These are phyloP conservation scores for Cladosporium sp. DNA, from an alignment of 2,329 filamentous ascomycete species.

Conservation along the genomic window DNA sequence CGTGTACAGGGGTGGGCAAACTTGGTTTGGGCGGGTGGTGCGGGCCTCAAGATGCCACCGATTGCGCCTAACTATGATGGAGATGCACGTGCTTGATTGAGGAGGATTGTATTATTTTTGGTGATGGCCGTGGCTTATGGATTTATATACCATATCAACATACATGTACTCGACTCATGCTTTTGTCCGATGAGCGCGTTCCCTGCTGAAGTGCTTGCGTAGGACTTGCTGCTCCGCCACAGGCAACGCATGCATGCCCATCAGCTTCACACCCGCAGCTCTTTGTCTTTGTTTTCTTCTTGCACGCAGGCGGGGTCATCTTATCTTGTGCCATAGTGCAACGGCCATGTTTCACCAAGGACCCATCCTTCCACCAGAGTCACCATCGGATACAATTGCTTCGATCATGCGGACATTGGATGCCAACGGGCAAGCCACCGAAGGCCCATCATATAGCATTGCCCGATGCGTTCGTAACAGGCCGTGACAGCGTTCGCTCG, in stretches of 20 bases:
- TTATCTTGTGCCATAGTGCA: not conserved
- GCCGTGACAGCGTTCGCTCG: not conserved
- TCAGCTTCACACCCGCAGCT: not conserved
- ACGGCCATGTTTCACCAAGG: not conserved
- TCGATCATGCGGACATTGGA: not conserved
- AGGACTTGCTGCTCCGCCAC: constrained; percentile 1
- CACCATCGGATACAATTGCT: not conserved
- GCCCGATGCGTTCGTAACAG: not conserved
- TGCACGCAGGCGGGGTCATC: not conserved
- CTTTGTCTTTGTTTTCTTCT: not conserved
- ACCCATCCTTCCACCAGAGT: not conserved
- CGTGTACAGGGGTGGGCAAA: constrained; percentile 1
- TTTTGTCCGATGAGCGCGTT: not conserved
- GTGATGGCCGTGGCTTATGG: not conserved
- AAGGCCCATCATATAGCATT: not conserved
- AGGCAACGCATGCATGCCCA: not conserved
- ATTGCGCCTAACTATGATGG: not conserved
- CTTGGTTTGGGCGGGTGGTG: not conserved
- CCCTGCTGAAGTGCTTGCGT: not conserved
- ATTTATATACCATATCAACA: not conserved
- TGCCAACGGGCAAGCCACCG: not conserved
- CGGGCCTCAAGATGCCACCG: not conserved
- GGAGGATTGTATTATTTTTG: not conserved
- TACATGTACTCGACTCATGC: not conserved
- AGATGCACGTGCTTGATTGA: not conserved